Evolutionary conservation across 768 basidiomycete genomes (phyloP).

Genomic region (Termitomyces sp.): DNA sequence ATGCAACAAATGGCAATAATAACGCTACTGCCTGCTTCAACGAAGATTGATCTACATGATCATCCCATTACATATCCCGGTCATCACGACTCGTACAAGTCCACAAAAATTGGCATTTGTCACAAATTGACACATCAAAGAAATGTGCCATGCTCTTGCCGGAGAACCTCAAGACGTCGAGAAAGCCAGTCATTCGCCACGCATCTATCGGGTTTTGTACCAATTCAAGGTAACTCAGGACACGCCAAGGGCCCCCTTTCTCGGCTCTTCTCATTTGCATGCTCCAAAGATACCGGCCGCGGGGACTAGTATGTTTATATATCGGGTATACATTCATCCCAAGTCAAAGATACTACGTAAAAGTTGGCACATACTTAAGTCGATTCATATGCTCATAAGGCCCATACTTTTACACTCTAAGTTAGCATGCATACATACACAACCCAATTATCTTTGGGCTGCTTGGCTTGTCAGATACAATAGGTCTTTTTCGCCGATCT

Average conservation of each 20-base stretch:
- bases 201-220: background rate
- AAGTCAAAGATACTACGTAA: background rate
- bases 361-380: background rate
- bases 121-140: background rate
- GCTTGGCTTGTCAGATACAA: background rate
- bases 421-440: background rate
- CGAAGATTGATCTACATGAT: background rate
- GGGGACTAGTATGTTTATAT: background rate
- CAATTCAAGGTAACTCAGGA: background rate
- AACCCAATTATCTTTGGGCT: background rate
- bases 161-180: background rate
- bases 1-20: conserved; percentile 10
- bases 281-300: background rate
- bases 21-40: background rate
- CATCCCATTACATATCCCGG: background rate
- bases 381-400: background rate
- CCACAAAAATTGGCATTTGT: background rate
- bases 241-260: background rate
- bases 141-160: background rate
- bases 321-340: background rate
- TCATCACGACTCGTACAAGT: background rate
- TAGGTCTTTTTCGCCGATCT: too few relatives aligned
- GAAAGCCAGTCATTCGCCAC: background rate
- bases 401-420: background rate
- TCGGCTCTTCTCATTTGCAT: background rate